Base-by-base conservation (phyloP, 352 stramenopile species). In the Globisporangium irregulare region DNA sequence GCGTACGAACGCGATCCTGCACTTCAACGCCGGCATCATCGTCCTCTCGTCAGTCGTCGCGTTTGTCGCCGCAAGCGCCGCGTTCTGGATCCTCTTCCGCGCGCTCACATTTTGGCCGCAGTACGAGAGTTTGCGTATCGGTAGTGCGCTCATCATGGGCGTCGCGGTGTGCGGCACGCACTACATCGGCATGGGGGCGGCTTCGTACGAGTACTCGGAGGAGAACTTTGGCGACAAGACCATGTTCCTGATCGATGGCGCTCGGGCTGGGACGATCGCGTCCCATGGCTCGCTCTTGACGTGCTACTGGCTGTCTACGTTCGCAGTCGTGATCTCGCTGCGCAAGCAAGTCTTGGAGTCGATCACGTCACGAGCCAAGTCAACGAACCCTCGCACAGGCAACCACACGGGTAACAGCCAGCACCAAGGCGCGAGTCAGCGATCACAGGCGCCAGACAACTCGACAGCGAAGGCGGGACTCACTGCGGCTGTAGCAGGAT, bases 61-160 rank as follows among this genome's bases (percentile, higher is more conserved):
- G 7, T 88, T 86, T 36, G 76, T 82, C 53, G 78, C 82, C 9
- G 81, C 81, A 0, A 90, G 72, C 22, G 79, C 82, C 2, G 81
- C 78, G 25, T 90, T 90, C 48, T 92, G 81, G 84, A 92, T 89
- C 58, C 59, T 92, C 12, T 90, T 90, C 36, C 83, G 81, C 51
- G 78, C 73, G 76, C 63, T 92, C 15, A 87, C 83, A 22, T 89
- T 91, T 58, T 89, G 75, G 70, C 81, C 82, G n/a, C 68, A 81
- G 12, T 76, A 72, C 43, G 77, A 90, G n/a, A 34, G 58, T 2
- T 72, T 91, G 29, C 78, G 83, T 15, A 62, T 90, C 0, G 77
- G 70, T 1, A 89, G 80, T 36, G 80, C 81, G 43, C 62, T 90
- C 32, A 77, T 87, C 54, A 91, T 90, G 83, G 81, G 81, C 8